phyloP scores from a whole-genome alignment of 208 protist genomes.

The Leptomonas pyrrhocoris region DNA sequence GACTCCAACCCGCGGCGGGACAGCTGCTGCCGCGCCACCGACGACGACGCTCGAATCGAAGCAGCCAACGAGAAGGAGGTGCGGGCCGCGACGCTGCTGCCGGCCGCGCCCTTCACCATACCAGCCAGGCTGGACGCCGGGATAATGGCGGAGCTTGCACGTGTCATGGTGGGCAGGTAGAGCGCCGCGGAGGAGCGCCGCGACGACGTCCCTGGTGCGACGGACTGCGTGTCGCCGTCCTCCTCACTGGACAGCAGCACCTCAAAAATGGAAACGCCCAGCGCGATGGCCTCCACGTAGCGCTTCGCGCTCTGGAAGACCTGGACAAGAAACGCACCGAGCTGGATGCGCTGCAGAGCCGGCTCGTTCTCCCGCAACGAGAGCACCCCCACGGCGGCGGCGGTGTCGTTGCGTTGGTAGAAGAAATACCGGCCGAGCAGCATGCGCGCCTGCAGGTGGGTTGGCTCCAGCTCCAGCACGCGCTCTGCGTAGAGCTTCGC shows the following conservation, averaged over 20 bases:
- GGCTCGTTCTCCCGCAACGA: slow-evolving; percentile 66
- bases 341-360: slow-evolving; percentile 80
- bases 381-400: slow-evolving; percentile 58
- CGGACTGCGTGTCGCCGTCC: slow-evolving; percentile 83
- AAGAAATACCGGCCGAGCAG: slow-evolving; percentile 73
- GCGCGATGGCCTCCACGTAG: slow-evolving; percentile 79
- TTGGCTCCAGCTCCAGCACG: slow-evolving; percentile 68
- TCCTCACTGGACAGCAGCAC: slow-evolving; percentile 77
- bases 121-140: slow-evolving; percentile 62
- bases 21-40: slow-evolving; percentile 66
- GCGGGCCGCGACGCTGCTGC: slow-evolving; percentile 29
- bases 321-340: slow-evolving; percentile 74
- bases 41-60: slow-evolving; percentile 74
- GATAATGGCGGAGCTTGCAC: slow-evolving; percentile 87
- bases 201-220: slow-evolving; percentile 59
- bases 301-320: slow-evolving; percentile 66
- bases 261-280: slow-evolving; percentile 87
- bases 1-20: slow-evolving; percentile 64
- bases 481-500: slow-evolving; percentile 25
- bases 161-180: slow-evolving; percentile 76
- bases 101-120: slow-evolving; percentile 39
- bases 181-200: slow-evolving; percentile 46
- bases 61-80: slow-evolving; percentile 74
- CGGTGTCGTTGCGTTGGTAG: slow-evolving; percentile 62
- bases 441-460: slow-evolving; percentile 72